phyloP scores from a whole-genome alignment of 202 grass and related monocot species.

The Digitaria exilis region DNA sequence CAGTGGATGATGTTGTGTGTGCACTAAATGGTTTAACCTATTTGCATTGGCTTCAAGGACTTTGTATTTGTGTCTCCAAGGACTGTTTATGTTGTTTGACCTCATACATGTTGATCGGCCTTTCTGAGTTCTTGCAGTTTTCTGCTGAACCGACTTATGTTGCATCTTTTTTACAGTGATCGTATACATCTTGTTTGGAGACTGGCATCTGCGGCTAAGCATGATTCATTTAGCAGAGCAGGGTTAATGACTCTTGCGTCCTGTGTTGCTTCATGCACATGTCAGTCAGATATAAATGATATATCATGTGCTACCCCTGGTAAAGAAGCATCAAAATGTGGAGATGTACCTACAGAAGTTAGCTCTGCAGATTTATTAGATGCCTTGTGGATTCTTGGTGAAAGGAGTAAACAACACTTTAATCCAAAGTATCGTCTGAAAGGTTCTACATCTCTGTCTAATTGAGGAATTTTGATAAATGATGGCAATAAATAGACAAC shows the following conservation, averaged over 20 bases:
- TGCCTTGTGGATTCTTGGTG: conserved; percentile 72
- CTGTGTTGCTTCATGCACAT: conserved; percentile 73
- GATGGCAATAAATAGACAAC: conserved; percentile 37
- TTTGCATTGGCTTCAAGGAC: conserved; percentile 14
- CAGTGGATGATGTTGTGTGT: background rate
- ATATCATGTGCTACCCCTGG: conserved; percentile 33
- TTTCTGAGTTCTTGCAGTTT: conserved; percentile 10
- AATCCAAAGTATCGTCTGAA: conserved; percentile 96
- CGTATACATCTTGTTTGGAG: conserved; percentile 74
- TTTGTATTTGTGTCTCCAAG: background rate
- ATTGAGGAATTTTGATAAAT: conserved; percentile 26
- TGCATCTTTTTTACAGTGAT: conserved; percentile 62
- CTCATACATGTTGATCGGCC: background rate
- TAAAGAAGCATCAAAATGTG: conserved; percentile 42
- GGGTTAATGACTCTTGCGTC: conserved; percentile 94
- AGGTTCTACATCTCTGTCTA: conserved; percentile 52
- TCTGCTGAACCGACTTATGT: conserved; percentile 19
- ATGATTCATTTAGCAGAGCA: conserved; percentile 86
- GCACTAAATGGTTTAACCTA: conserved; percentile 11
- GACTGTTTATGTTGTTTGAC: conserved; percentile 30
- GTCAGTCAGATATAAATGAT: conserved; percentile 52
- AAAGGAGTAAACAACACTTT: conserved; percentile 97
- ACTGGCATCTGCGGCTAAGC: conserved; percentile 72
- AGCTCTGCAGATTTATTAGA: conserved; percentile 70
- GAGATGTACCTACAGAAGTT: conserved; percentile 42